phyloP scores from a whole-genome alignment of 192 early-diverging fungal genomes.

The Allomyces arbusculus region DNA sequence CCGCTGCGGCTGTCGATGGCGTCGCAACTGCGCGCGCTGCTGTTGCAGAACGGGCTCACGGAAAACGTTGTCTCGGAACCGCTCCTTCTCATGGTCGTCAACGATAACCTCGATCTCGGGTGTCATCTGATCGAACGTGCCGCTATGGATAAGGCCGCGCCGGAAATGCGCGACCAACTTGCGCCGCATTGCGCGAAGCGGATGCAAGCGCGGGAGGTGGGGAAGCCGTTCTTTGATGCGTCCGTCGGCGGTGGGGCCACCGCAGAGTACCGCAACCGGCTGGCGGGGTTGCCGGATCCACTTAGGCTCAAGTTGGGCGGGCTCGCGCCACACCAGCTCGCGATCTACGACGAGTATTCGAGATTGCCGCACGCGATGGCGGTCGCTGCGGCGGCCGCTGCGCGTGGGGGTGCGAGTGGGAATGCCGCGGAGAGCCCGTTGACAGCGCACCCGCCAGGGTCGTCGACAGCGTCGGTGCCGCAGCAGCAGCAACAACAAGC shows the following conservation, averaged over 20 bases:
- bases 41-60: constrained; percentile 52
- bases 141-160: constrained; percentile 81
- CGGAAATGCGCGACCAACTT: constrained; percentile 82
- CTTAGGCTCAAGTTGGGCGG: constrained; percentile 69
- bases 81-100: constrained; percentile 60
- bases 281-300: constrained; percentile 57
- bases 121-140: constrained; percentile 89
- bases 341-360: constrained; percentile 66
- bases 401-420: constrained; percentile 16
- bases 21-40: constrained; percentile 42
- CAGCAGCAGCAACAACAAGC: constrained; percentile 8
- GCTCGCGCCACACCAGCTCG: constrained; percentile 51
- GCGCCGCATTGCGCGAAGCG: constrained; percentile 42
- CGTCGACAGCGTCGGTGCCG: constrained; percentile 10
- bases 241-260: constrained; percentile 30
- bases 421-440: constrained; percentile 10
- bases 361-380: too few species aligned
- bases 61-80: constrained; percentile 67
- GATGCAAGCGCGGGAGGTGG: constrained; percentile 65
- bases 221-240: constrained; percentile 81
- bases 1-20: constrained; percentile 70
- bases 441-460: constrained; percentile 8
- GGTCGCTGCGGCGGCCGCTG: not conserved
- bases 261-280: not conserved
- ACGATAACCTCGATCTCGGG: constrained; percentile 84